These are phyloP conservation scores for Lodderomyces orthopsilosis DNA, from an alignment of 1,139 yeast species.

Conservation along the genomic window DNA sequence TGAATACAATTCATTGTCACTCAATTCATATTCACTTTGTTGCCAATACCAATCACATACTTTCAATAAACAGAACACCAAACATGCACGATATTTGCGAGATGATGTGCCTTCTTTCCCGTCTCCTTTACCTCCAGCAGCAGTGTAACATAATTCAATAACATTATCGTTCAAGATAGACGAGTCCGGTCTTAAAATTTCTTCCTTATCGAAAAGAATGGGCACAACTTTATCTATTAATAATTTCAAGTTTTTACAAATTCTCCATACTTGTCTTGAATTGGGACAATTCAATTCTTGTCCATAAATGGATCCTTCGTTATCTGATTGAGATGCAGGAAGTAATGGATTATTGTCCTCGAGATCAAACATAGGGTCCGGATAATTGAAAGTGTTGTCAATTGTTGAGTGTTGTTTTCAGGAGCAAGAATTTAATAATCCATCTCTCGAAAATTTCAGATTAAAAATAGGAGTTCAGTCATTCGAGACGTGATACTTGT, in stretches of 20 bases:
- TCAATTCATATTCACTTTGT: slow-evolving; percentile 57
- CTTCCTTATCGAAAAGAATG: slow-evolving; percentile 50
- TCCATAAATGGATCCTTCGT: slow-evolving; percentile 14
- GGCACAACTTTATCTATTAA: slow-evolving; percentile 73
- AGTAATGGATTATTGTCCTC: slow-evolving; percentile 14
- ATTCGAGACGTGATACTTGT: too few relatives aligned
- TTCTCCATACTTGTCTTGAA: slow-evolving; percentile 67
- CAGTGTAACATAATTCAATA: slow-evolving; percentile 56
- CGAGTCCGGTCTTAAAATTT: slow-evolving; percentile 57
- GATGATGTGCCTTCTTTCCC: slow-evolving; percentile 57
- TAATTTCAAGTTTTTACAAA: slow-evolving; percentile 69
- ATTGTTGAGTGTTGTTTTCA: too few relatives aligned
- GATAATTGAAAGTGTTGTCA: neutral
- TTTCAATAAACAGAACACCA: slow-evolving; percentile 67
- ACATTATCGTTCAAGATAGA: slow-evolving; percentile 61
- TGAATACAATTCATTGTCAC: slow-evolving; percentile 61
- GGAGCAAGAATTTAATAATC: too few relatives aligned
- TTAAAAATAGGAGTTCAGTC: neutral
- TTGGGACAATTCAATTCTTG: slow-evolving; percentile 41
- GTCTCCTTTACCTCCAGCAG: slow-evolving; percentile 79
- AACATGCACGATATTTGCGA: slow-evolving; percentile 61
- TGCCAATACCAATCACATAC: slow-evolving; percentile 79
- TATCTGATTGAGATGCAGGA: slow-evolving; percentile 11
- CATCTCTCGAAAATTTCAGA: neutral
- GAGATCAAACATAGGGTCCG: slow-evolving; percentile 10